These are phyloP conservation scores for Aspergillus caelatus DNA, from an alignment of 2,329 filamentous ascomycete genomes.

Conservation along the genomic window DNA sequence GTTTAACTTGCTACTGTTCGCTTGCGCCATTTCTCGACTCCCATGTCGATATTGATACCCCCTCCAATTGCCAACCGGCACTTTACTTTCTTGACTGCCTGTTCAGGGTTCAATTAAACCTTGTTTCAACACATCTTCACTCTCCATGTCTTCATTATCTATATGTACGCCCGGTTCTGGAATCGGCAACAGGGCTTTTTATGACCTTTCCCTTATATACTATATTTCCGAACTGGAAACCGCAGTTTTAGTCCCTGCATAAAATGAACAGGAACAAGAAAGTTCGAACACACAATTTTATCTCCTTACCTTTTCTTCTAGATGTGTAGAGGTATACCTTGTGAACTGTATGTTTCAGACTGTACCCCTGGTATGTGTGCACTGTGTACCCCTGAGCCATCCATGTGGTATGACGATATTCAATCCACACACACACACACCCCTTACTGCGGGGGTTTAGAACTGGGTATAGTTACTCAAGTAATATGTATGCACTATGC, in stretches of 20 bases:
- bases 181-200: conserved; percentile 8
- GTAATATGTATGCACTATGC: neutral
- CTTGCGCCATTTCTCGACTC: neutral
- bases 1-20: neutral
- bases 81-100: neutral
- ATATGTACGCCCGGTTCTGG: conserved; percentile 11
- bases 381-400: neutral
- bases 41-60: conserved; percentile 9
- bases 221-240: neutral
- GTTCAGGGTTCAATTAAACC: neutral
- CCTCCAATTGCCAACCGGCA: neutral
- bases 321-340: neutral
- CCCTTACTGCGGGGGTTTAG: neutral
- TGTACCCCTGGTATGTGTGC: neutral
- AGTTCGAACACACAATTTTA: neutral
- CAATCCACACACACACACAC: neutral
- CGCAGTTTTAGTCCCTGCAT: neutral
- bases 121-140: neutral
- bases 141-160: neutral
- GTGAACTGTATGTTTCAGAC: neutral
- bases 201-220: neutral
- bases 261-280: neutral
- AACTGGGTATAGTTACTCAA: neutral
- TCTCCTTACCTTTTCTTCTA: neutral
- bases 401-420: neutral